These are phyloP conservation scores for Anthracocystis setariae DNA, from an alignment of 1,284 basidiomycete species.

Conservation along the genomic window DNA sequence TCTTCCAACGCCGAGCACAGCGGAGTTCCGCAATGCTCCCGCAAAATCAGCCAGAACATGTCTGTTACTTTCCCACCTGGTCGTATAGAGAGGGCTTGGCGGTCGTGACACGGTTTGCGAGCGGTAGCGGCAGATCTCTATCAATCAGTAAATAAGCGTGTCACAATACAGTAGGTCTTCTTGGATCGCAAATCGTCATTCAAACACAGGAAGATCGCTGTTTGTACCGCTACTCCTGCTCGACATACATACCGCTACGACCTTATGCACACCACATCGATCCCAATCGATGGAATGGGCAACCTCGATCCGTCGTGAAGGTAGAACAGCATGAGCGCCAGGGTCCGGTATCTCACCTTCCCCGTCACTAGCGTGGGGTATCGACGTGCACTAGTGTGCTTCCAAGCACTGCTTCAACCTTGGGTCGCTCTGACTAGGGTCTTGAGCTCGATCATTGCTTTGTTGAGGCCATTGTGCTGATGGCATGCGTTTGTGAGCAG, in stretches of 20 bases:
- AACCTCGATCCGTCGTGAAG: neutral
- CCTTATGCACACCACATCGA: too few relatives aligned
- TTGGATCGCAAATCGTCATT: too few relatives aligned
- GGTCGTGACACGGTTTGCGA: too few relatives aligned
- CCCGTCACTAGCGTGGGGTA: neutral
- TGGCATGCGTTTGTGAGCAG: neutral
- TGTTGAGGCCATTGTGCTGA: too few relatives aligned
- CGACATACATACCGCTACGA: too few relatives aligned
- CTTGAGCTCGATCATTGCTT: too few relatives aligned
- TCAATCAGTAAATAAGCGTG: too few relatives aligned
- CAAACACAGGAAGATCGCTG: too few relatives aligned
- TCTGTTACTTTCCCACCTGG: neutral
- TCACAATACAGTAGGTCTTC: too few relatives aligned
- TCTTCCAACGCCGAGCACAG: slow-evolving; percentile 27
- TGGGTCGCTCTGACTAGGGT: too few relatives aligned
- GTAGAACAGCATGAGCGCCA: neutral
- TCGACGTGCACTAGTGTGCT: neutral
- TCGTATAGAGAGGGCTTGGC: neutral
- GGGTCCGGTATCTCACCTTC: slow-evolving; percentile 1
- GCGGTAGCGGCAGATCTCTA: too few relatives aligned
- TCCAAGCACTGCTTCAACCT: slow-evolving; percentile 1
- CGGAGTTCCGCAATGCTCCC: slow-evolving; percentile 20
- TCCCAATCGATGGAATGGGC: neutral
- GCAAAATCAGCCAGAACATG: neutral
- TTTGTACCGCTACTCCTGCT: too few relatives aligned